These are phyloP conservation scores for Fusarium sp. DNA, from an alignment of 2,329 filamentous ascomycete genomes.

Conservation along the genomic window DNA sequence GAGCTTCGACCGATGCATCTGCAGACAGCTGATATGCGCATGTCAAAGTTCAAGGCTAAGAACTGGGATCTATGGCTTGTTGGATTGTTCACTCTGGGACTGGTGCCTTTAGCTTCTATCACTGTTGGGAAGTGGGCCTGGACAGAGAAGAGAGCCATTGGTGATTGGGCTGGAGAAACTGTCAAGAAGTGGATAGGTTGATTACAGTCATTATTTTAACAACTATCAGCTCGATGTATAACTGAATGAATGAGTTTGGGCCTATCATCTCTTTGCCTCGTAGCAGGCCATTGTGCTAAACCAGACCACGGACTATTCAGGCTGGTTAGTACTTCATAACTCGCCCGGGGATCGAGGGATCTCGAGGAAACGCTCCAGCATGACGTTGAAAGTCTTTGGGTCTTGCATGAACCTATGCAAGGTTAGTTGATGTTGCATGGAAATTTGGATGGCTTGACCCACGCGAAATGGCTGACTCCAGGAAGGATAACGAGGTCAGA, in stretches of 20 bases:
- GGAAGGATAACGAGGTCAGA: neutral
- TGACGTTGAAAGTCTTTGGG: neutral
- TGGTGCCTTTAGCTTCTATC: neutral
- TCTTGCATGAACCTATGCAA: neutral
- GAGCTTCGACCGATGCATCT: constrained; percentile 53
- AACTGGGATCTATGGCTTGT: constrained; percentile 52
- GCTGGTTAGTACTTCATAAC: rapidly evolving
- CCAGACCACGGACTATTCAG: rapidly evolving
- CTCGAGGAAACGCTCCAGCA: neutral
- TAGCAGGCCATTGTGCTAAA: rapidly evolving
- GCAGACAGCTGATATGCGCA: constrained; percentile 57
- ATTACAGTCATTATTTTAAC: neutral
- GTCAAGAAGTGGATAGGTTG: neutral
- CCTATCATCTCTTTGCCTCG: rapidly evolving
- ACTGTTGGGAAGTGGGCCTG: constrained; percentile 1
- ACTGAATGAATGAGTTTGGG: neutral
- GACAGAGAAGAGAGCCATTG: neutral
- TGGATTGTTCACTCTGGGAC: neutral
- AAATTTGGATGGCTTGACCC: too few species aligned
- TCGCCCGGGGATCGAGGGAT: neutral
- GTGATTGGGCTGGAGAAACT: neutral
- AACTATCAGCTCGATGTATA: neutral
- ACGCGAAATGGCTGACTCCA: neutral
- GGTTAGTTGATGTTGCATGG: neutral
- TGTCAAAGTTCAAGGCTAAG: constrained; percentile 51